These are phyloP conservation scores for Jamesozyma lodderae DNA, from an alignment of 805 yeast genomes.

Conservation along the genomic window DNA sequence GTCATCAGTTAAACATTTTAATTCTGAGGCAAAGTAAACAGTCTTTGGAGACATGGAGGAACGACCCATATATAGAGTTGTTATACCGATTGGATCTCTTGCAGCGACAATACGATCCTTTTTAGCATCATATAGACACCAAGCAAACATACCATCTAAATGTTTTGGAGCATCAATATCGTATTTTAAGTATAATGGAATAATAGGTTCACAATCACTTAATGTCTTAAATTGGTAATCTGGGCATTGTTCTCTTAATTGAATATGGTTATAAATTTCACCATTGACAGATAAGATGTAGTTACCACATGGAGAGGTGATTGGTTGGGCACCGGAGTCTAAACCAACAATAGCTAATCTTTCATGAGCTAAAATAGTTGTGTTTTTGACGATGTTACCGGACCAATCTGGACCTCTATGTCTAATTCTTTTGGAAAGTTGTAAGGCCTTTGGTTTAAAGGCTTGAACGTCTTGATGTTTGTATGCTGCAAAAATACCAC, in stretches of 20 bases:
- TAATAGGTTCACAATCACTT: constrained; percentile 95
- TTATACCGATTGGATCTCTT: constrained; percentile 96
- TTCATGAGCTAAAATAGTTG: constrained; percentile 84
- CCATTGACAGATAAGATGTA: constrained; percentile 85
- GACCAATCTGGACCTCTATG: constrained; percentile 99
- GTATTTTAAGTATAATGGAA: constrained; percentile 81
- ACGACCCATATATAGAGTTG: constrained; percentile 93
- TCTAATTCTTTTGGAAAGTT: constrained; percentile 84
- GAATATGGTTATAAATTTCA: constrained; percentile 95
- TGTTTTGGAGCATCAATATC: constrained; percentile 85
- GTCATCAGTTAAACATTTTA: constrained; percentile 87
- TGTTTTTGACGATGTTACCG: constrained; percentile 74
- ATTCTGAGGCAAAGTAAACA: constrained; percentile 85
- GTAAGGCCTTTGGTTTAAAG: constrained; percentile 83
- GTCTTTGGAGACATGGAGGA: constrained; percentile 58
- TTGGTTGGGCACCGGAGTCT: constrained; percentile 98
- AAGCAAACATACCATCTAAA: constrained; percentile 98
- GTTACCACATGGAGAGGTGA: constrained; percentile 67
- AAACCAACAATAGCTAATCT: constrained; percentile 96
- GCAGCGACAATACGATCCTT: constrained; percentile 90
- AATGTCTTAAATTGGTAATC: constrained; percentile 76
- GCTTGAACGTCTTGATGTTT: constrained; percentile 68
- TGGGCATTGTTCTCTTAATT: constrained; percentile 64
- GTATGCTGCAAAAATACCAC: constrained; percentile 96
- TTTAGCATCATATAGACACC: constrained; percentile 77